Percentiles rank a stretch among this genome's conserved stretches.
phyloP scores from a whole-genome alignment of 169 alveolate species.

The Cryptosporidium andersoni region DNA sequence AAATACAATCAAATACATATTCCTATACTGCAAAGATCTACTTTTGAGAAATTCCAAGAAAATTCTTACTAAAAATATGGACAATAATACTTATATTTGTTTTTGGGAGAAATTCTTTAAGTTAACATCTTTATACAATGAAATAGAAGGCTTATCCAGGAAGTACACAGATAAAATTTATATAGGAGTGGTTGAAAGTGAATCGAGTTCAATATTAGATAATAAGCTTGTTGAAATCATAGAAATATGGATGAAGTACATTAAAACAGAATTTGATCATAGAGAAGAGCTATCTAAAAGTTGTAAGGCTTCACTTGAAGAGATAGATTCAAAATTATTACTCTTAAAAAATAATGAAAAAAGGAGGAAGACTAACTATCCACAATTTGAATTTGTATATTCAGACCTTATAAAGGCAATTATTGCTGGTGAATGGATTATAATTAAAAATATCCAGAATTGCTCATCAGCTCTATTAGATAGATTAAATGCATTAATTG shows the following conservation, averaged over 20 bases:
- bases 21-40: background rate
- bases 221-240: background rate
- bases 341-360: background rate
- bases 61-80: background rate
- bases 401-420: constrained; percentile 82
- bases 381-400: constrained; percentile 16
- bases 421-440: constrained; percentile 90
- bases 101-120: background rate
- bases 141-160: background rate
- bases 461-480: constrained; percentile 92
- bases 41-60: background rate
- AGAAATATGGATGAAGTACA: background rate
- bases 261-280: background rate
- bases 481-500: constrained; percentile 91
- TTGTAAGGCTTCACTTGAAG: background rate
- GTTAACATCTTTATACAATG: background rate
- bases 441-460: constrained; percentile 87
- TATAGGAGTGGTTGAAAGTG: background rate
- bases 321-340: constrained; percentile 2
- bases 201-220: background rate
- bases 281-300: background rate
- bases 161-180: background rate
- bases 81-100: background rate
- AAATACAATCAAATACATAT: background rate
- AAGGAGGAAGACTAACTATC: background rate